These are phyloP conservation scores for Fomitopsis serialis DNA, from an alignment of 768 basidiomycete species.

Conservation along the genomic window DNA sequence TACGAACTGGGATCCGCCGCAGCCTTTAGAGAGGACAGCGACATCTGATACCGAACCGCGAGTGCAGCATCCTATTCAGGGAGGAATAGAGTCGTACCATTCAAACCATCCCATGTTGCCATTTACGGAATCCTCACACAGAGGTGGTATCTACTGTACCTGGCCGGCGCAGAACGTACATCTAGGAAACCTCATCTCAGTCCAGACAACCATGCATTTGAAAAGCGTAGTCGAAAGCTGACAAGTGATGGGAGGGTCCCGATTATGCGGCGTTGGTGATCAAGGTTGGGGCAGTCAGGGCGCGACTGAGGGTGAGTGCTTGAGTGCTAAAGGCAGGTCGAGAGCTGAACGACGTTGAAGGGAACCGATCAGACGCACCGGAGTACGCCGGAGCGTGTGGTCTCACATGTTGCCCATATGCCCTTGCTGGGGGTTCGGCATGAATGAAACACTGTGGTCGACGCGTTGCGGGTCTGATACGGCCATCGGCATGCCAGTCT, in stretches of 20 bases:
- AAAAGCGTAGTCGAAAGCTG: not conserved
- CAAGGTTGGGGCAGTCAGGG: too few species aligned
- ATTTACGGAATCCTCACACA: not conserved
- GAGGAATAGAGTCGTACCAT: not conserved
- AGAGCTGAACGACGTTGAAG: not conserved
- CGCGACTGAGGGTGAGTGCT: too few species aligned
- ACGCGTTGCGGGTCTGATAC: conserved; percentile 5
- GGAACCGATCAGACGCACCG: not conserved
- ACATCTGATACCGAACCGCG: too few species aligned
- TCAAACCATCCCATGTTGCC: not conserved
- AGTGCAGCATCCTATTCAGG: too few species aligned
- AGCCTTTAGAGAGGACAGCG: too few species aligned
- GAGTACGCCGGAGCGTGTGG: not conserved
- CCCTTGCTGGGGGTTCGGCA: conserved; percentile 6
- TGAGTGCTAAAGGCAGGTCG: too few species aligned
- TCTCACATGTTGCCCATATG: not conserved
- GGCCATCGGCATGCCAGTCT: conserved; percentile 8
- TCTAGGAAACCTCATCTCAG: too few species aligned
- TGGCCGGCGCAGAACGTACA: too few species aligned
- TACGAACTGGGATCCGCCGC: too few species aligned
- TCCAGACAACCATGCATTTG: not conserved
- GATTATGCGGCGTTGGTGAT: too few species aligned
- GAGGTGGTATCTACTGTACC: too few species aligned
- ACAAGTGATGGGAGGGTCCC: not conserved
- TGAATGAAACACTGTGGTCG: conserved; percentile 8